Conservation (phyloP, 768 basidiomycete genomes). For the Cystofilobasidium macerans region DNA sequence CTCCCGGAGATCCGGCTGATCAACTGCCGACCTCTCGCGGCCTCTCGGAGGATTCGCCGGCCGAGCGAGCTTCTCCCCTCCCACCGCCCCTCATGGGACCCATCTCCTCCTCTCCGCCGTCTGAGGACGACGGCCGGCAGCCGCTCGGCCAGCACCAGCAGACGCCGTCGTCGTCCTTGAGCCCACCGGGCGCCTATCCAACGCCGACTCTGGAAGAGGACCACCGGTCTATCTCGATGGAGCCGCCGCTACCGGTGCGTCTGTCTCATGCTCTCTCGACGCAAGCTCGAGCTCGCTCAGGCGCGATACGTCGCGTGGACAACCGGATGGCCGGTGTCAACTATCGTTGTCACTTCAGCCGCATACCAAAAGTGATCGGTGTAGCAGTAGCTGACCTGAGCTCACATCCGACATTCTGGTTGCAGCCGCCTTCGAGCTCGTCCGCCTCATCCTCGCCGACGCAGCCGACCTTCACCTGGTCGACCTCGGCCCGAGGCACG, state of each 20-base stretch:
- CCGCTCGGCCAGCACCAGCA: background rate
- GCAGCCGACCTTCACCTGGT: background rate
- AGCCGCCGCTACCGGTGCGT: background rate
- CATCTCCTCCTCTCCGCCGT: background rate
- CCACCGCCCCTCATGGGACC: background rate
- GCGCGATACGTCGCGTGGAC: no score
- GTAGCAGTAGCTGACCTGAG: no score
- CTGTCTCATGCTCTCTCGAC: background rate
- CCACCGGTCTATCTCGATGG: background rate
- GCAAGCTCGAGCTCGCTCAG: background rate
- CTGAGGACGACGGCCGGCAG: background rate
- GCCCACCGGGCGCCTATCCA: background rate
- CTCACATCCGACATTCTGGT: no score
- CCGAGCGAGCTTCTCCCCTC: no score
- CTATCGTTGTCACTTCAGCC: no score
- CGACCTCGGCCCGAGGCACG: background rate
- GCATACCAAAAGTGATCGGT: no score
- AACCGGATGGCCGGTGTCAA: no score
- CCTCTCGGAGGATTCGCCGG: no score
- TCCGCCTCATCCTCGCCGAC: constrained; percentile 1
- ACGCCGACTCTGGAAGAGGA: background rate
- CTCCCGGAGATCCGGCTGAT: no score
- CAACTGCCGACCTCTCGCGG: no score
- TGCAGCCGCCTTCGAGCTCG: background rate
- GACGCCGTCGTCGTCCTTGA: no score